Evolutionary conservation across 768 basidiomycete species (phyloP).

Genomic region (Saitozyma podzolica): DNA sequence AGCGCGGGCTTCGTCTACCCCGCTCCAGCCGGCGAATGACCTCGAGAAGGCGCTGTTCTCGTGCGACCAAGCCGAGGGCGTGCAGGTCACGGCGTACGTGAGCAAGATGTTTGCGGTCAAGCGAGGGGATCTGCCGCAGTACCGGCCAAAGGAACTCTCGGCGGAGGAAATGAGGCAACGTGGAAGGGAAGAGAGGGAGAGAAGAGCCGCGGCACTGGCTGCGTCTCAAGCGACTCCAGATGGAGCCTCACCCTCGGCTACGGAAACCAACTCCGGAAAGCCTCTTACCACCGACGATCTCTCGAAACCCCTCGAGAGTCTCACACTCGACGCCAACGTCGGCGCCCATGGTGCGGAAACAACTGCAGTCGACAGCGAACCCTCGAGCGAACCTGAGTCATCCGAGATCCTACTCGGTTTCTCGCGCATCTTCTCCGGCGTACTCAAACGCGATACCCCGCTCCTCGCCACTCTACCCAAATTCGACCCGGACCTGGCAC

Average conservation of each 20-base stretch:
- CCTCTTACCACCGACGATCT: slow-evolving; percentile 13
- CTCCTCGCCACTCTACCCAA: slow-evolving; percentile 83
- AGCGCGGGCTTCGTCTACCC: slow-evolving; percentile 49
- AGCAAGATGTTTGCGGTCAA: slow-evolving; percentile 98
- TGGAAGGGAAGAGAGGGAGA: slow-evolving; percentile 58
- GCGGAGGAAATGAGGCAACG: slow-evolving; percentile 78
- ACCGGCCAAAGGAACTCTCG: slow-evolving; percentile 71
- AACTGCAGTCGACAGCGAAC: background rate
- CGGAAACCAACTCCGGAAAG: background rate
- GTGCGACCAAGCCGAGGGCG: slow-evolving; percentile 63
- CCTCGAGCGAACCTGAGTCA: slow-evolving; percentile 11
- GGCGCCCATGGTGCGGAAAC: background rate
- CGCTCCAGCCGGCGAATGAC: slow-evolving; percentile 67
- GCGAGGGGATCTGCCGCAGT: slow-evolving; percentile 77
- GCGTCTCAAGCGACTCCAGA: slow-evolving; percentile 1
- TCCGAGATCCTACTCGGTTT: slow-evolving; percentile 83
- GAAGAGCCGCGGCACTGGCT: slow-evolving; percentile 36
- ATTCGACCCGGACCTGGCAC: slow-evolving; percentile 65
- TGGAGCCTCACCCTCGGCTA: slow-evolving; percentile 14
- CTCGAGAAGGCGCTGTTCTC: slow-evolving; percentile 80
- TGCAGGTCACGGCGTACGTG: slow-evolving; percentile 77
- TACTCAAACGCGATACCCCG: slow-evolving; percentile 64
- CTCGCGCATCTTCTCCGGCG: slow-evolving; percentile 89
- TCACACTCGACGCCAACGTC: slow-evolving; percentile 6
- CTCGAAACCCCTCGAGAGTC: slow-evolving; percentile 22